These are phyloP conservation scores for Neonectria faginata DNA, from an alignment of 2,329 filamentous ascomycete species.

Conservation along the genomic window DNA sequence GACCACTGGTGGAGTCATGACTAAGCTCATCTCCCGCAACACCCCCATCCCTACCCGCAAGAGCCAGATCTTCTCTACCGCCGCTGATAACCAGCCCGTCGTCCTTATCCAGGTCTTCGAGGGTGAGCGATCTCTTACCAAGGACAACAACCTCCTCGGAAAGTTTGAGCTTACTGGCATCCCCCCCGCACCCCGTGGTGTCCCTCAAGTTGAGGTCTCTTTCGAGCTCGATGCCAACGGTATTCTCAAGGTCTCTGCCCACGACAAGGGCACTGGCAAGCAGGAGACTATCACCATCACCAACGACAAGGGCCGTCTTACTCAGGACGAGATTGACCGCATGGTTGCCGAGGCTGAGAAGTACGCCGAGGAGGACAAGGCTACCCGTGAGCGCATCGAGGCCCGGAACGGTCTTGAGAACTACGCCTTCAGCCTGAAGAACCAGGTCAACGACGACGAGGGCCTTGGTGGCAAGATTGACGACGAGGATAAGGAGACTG, in stretches of 20 bases:
- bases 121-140: conserved; percentile 92
- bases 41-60: conserved; percentile 96
- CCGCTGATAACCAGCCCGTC: conserved; percentile 95
- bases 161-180: conserved; percentile 99
- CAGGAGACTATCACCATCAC: conserved; percentile 97
- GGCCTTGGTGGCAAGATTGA: conserved; percentile 98
- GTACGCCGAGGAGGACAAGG: conserved; percentile 99
- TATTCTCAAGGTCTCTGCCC: conserved; percentile 95
- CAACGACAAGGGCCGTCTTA: conserved; percentile 99
- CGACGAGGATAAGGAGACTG: conserved; percentile 97
- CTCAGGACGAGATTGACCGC: conserved; percentile 96
- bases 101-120: conserved; percentile 96
- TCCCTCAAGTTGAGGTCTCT: conserved; percentile 97
- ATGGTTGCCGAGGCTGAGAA: conserved; percentile 99
- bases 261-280: conserved; percentile 99
- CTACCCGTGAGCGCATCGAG: conserved; percentile 95
- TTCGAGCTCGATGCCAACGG: conserved; percentile 99
- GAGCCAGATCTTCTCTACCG: conserved; percentile 97
- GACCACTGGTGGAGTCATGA: conserved; percentile 98
- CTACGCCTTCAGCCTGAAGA: conserved; percentile 99
- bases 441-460: conserved; percentile 97
- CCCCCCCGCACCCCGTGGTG: conserved; percentile 92
- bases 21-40: conserved; percentile 94
- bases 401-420: conserved; percentile 97
- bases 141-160: conserved; percentile 96